Base-by-base conservation (phyloP, 352 stramenopile genomes). In the Globisporangium middletonii region DNA sequence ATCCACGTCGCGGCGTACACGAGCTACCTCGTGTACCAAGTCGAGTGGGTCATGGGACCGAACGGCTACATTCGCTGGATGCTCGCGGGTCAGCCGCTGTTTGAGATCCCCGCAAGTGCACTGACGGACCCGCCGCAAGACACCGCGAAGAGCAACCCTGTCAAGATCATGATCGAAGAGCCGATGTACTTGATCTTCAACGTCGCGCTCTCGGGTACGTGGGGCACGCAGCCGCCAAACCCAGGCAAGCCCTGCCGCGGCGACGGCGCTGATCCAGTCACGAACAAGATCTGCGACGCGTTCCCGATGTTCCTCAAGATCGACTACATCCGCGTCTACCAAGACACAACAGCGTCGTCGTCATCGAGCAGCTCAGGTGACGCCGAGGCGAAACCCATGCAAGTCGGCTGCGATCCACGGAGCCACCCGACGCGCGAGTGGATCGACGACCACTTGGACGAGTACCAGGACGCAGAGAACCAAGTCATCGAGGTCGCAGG, bases 131-230 rank as follows among this genome's bases (percentile, higher is more conserved):
- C 68, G 0, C 76, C 78, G 9, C 80, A 91, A 43, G 72, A 91
- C 47, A 47, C 50, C 0, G 46, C 51, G 0, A 71, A 82, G 50
- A 77, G 50, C 60, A 95, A 73, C 83, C 88, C 79, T 59, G 83
- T 70, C 69, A 96, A 78, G 69, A 86, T 88, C 59, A 98, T 99
- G 78, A 81, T 97, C 28, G 82, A 95, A 33, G 95, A 99, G 67
- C 95, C 95, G 0, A 90, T 96, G 76, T 98, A 98, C 60, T 64
- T 98, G 55, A 86, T 99, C 51, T 83, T 98, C 56, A 99, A 98
- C 72, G 97, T 96, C 26, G 95, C 95, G 7, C 77, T 99, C 50
- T 97, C 89, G 16, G 84, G 69, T 27, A 88, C 89, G 30, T 98
- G 94, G 95, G 81, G 82, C 13, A 64, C 84, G 0, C 75, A 63